Conservation (phyloP, 768 basidiomycete genomes). For the Phylloporus rhodoxanthus region DNA sequence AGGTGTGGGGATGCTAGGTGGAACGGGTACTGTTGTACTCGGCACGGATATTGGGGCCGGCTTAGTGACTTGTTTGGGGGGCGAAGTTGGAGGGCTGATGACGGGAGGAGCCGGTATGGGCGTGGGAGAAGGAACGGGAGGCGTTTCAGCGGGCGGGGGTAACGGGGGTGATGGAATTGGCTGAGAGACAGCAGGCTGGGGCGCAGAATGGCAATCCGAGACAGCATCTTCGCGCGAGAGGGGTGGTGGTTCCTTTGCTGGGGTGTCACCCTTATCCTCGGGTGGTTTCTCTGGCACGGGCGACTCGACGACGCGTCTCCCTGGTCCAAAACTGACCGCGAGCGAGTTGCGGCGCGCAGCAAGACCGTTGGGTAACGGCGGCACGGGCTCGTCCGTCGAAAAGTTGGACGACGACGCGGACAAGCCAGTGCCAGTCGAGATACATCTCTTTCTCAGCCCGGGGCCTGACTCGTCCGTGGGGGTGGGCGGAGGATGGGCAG, state of each 20-base stretch:
- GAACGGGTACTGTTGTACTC: conserved; percentile 1
- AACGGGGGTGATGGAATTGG: conserved; percentile 3
- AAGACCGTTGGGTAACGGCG: conserved; percentile 18
- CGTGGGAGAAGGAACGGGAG: not conserved
- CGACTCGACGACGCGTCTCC: conserved; percentile 14
- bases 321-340: conserved; percentile 20
- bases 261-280: conserved; percentile 1
- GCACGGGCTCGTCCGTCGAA: conserved; percentile 20
- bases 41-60: conserved; percentile 1
- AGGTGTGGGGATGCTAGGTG: conserved; percentile 9
- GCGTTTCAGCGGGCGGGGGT: not conserved
- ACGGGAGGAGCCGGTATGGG: not conserved
- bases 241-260: conserved; percentile 1
- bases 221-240: not conserved
- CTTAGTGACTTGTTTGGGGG: conserved; percentile 2
- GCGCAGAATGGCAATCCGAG: conserved; percentile 9
- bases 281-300: conserved; percentile 8
- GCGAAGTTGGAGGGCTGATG: not conserved
- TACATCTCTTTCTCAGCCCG: conserved; percentile 24
- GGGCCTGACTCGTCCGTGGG: conserved; percentile 11
- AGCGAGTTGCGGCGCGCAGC: conserved; percentile 27
- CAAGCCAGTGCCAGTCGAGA: conserved; percentile 24
- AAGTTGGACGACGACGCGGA: conserved; percentile 11
- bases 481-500: conserved; percentile 14
- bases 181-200: conserved; percentile 11